Percentiles rank a stretch among this genome's conserved stretches.
Conservation (phyloP, 176 grass and related monocot genomes). For the Eremochloa ophiuroides region DNA sequence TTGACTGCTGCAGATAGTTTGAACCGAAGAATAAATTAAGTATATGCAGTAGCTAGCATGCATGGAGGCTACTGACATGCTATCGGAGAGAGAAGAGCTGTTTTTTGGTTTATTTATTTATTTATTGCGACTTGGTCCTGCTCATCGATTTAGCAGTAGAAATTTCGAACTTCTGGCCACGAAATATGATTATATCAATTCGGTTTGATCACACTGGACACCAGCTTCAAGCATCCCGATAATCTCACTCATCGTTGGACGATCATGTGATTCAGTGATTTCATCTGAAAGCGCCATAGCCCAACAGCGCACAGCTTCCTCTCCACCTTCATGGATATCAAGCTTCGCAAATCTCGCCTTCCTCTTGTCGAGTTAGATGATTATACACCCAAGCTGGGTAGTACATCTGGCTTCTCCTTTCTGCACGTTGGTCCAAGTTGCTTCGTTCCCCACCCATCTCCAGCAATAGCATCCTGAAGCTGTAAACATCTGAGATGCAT, state of each 20-base stretch:
- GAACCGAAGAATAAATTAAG: too few species aligned
- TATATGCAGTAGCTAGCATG: too few species aligned
- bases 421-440: background rate
- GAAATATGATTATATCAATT: too few species aligned
- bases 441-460: constrained; percentile 38
- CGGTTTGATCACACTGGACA: too few species aligned
- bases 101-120: too few species aligned
- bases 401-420: constrained; percentile 25
- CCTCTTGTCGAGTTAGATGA: background rate
- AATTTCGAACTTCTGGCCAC: too few species aligned
- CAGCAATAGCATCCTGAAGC: constrained; percentile 41
- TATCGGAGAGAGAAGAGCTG: too few species aligned
- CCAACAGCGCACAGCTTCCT: constrained; percentile 40
- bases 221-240: constrained; percentile 39
- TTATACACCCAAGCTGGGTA: constrained; percentile 45
- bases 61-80: too few species aligned
- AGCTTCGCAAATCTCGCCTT: background rate
- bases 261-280: background rate
- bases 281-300: constrained; percentile 58
- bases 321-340: constrained; percentile 41
- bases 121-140: too few species aligned
- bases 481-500: constrained; percentile 45
- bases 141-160: too few species aligned
- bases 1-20: too few species aligned
- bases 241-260: constrained; percentile 29